Evolutionary conservation across 2,329 filamentous ascomycete species (phyloP).

Genomic region (Hawksworthiomyces lignivorus): DNA sequence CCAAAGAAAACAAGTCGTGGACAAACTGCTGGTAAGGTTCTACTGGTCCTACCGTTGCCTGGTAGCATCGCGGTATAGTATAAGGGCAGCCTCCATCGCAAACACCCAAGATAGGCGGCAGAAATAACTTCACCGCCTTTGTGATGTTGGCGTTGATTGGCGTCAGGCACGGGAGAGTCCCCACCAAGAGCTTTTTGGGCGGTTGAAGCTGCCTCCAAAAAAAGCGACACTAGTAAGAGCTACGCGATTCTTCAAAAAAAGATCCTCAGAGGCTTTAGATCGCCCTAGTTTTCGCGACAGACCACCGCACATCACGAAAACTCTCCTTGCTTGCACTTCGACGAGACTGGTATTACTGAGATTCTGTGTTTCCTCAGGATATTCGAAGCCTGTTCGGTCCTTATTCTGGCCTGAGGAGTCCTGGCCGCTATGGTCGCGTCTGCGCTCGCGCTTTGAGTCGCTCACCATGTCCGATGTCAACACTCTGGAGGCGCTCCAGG

Average conservation of each 20-base stretch:
- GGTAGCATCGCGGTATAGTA: constrained; percentile 3
- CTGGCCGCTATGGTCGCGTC: constrained; percentile 13
- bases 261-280: not conserved
- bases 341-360: too few relatives aligned
- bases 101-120: constrained; percentile 10
- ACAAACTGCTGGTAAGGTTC: too few relatives aligned
- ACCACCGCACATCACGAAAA: not conserved
- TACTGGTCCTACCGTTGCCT: constrained; percentile 8
- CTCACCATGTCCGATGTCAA: constrained; percentile 64
- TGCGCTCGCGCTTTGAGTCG: constrained; percentile 6
- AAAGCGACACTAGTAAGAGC: constrained; percentile 11
- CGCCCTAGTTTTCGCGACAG: constrained; percentile 4
- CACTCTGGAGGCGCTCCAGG: constrained; percentile 69
- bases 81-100: too few relatives aligned
- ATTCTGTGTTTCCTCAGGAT: too few relatives aligned
- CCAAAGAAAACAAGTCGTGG: too few relatives aligned
- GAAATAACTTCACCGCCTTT: constrained; percentile 13
- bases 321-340: too few relatives aligned
- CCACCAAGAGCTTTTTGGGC: constrained; percentile 12
- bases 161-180: not conserved
- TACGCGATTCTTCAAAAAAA: constrained; percentile 10
- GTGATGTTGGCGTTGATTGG: constrained; percentile 4
- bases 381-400: too few relatives aligned
- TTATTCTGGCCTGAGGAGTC: too few relatives aligned
- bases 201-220: constrained; percentile 9